These are phyloP conservation scores for Talaromyces sp. DNA, from an alignment of 2,329 filamentous ascomycete species.

Conservation along the genomic window DNA sequence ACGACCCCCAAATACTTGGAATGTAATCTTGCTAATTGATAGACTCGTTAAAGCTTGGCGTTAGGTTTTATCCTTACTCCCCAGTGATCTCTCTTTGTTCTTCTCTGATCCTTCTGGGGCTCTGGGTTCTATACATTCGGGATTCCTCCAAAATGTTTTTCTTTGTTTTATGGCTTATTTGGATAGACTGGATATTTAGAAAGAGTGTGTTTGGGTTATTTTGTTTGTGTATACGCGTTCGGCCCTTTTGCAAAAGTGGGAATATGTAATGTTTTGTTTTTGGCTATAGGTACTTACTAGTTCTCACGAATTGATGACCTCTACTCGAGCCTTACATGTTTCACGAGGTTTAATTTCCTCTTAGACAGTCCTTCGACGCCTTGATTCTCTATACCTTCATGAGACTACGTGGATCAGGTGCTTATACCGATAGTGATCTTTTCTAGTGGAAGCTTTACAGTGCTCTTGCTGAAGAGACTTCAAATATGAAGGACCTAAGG, in stretches of 20 bases:
- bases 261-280: not conserved
- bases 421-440: too few species aligned
- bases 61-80: not conserved
- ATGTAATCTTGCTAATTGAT: slow-evolving; percentile 4
- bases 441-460: too few species aligned
- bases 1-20: not conserved
- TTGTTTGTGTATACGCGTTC: not conserved
- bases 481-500: too few species aligned
- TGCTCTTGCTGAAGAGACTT: too few species aligned
- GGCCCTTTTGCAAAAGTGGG: not conserved
- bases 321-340: not conserved
- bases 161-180: not conserved
- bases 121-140: not conserved
- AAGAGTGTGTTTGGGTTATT: not conserved
- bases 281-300: not conserved
- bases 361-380: too few species aligned
- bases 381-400: too few species aligned
- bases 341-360: not conserved
- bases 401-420: too few species aligned
- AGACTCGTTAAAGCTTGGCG: not conserved
- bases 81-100: not conserved
- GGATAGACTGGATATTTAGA: slow-evolving; percentile 1
- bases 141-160: not conserved
- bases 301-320: not conserved
- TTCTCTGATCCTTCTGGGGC: not conserved